phyloP scores from a whole-genome alignment of 2,329 filamentous ascomycete genomes.

The Colletotrichum caudatum region DNA sequence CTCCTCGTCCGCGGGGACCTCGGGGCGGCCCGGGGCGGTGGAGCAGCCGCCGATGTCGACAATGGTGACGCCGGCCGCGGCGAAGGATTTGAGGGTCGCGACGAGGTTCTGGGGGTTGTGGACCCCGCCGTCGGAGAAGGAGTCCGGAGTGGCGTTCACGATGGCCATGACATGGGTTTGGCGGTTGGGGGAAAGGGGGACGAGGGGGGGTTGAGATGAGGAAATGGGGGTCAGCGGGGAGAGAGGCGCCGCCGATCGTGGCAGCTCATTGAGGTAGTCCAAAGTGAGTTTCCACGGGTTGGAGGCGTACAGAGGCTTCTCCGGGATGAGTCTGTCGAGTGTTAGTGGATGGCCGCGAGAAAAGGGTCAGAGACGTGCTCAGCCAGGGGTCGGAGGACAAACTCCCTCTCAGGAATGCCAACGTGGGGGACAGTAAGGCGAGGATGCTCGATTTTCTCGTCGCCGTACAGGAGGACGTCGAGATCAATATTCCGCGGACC shows the following conservation, averaged over 20 bases:
- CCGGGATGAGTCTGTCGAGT: conserved; percentile 64
- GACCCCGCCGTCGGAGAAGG: conserved; percentile 90
- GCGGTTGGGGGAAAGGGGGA: conserved; percentile 67
- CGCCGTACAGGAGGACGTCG: conserved; percentile 87
- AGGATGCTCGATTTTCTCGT: conserved; percentile 73
- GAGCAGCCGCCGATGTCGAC: conserved; percentile 96
- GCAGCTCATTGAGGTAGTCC: conserved; percentile 72
- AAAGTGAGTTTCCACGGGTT: conserved; percentile 71
- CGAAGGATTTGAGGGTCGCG: conserved; percentile 70
- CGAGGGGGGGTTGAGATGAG: conserved; percentile 59
- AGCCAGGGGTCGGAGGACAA: conserved; percentile 88
- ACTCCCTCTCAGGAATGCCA: conserved; percentile 89
- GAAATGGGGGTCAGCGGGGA: conserved; percentile 71
- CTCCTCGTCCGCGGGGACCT: conserved; percentile 81
- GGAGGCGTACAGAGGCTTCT: conserved; percentile 62
- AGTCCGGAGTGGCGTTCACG: conserved; percentile 94
- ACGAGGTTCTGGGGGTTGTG: conserved; percentile 68
- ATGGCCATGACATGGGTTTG: conserved; percentile 91
- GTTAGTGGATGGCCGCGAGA: conserved; percentile 14
- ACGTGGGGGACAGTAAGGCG: conserved; percentile 87
- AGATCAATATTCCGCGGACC: conserved; percentile 95
- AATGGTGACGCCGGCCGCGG: conserved; percentile 80
- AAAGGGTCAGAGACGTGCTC: conserved; percentile 65
- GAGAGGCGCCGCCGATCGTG: conserved; percentile 60
- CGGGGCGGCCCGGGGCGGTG: conserved; percentile 79